These are phyloP conservation scores for Calycina herbarum DNA, from an alignment of 2,329 filamentous ascomycete genomes.

Conservation along the genomic window DNA sequence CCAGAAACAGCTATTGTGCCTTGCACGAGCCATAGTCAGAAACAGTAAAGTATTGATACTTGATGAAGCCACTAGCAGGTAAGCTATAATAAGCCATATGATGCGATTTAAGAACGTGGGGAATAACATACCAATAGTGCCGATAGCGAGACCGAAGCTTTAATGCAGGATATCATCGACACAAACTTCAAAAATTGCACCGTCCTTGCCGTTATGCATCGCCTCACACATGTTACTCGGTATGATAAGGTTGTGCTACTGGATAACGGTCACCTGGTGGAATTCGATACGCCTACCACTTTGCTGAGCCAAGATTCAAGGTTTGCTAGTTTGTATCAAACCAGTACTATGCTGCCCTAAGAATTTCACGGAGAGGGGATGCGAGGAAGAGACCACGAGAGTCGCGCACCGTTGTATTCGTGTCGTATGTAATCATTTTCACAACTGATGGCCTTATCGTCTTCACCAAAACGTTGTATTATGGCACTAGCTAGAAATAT, in stretches of 20 bases:
- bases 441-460: too few relatives aligned
- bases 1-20: not conserved
- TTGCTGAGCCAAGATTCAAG: not conserved
- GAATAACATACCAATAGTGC: not conserved
- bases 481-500: too few relatives aligned
- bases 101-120: not conserved
- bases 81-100: not conserved
- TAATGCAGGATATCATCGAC: constrained; percentile 1
- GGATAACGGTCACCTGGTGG: not conserved
- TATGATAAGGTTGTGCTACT: not conserved
- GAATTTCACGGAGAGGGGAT: too few relatives aligned
- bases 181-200: not conserved
- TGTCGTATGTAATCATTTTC: too few relatives aligned
- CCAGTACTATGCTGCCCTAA: too few relatives aligned
- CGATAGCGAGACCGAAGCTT: not conserved
- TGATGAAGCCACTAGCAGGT: constrained; percentile 6
- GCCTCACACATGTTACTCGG: not conserved
- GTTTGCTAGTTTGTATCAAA: not conserved
- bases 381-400: too few relatives aligned
- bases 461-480: too few relatives aligned
- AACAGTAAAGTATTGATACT: not conserved
- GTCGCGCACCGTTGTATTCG: too few relatives aligned
- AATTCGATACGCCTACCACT: not conserved
- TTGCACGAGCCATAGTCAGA: not conserved
- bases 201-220: not conserved